A percentile compares a stretch with the other conserved stretches of the same genome.
Conservation (phyloP, 2,329 filamentous ascomycete species). For the Neoarthrinium moseri region DNA sequence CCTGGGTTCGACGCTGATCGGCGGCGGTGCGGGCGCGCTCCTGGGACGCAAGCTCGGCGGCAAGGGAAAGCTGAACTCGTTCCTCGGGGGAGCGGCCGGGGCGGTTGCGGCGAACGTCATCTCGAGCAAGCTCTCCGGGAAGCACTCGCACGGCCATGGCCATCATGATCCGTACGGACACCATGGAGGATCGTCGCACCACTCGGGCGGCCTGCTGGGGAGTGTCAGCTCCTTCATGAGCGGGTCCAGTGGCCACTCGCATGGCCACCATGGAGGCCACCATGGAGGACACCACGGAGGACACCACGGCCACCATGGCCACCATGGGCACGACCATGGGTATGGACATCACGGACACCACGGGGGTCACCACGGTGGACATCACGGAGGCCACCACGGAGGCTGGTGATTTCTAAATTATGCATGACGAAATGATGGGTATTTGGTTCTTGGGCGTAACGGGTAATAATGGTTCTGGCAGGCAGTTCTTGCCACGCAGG, state of each 20-base stretch:
- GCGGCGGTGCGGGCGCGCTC: constrained; percentile 52
- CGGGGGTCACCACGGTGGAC: constrained; percentile 9
- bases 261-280: constrained; percentile 11
- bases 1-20: constrained; percentile 51
- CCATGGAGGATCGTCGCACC: constrained; percentile 14
- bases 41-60: constrained; percentile 54
- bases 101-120: constrained; percentile 55
- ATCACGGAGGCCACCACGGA: constrained; percentile 13
- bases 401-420: not conserved
- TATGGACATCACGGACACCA: constrained; percentile 15
- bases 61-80: constrained; percentile 50
- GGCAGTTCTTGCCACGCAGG: too few relatives aligned
- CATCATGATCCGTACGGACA: constrained; percentile 15
- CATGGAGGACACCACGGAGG: constrained; percentile 12
- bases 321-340: constrained; percentile 12
- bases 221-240: constrained; percentile 17
- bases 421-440: not conserved
- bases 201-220: constrained; percentile 20
- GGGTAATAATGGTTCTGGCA: too few relatives aligned
- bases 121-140: constrained; percentile 38
- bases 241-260: constrained; percentile 12
- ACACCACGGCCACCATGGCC: constrained; percentile 4
- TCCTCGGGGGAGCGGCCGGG: constrained; percentile 52
- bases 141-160: constrained; percentile 10
- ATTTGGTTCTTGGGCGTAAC: not conserved